Evolutionary conservation across 2,329 filamentous ascomycete species (phyloP).

Genomic region (Ceratocystis lukuohia): DNA sequence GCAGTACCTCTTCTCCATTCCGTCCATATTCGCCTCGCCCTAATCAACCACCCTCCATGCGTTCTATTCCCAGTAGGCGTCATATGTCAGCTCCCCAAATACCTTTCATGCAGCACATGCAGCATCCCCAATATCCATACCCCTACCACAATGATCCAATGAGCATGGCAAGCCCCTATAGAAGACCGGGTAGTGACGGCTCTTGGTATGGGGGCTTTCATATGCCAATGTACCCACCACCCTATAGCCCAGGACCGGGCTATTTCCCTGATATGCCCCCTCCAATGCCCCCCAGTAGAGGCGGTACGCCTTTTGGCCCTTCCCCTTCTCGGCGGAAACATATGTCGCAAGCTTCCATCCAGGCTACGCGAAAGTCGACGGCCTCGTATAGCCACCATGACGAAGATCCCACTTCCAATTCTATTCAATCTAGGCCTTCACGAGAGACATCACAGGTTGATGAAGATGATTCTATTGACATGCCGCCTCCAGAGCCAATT

Average conservation of each 20-base stretch:
- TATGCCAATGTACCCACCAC: not conserved
- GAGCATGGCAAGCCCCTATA: not conserved
- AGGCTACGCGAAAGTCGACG: not conserved
- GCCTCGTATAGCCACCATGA: not conserved
- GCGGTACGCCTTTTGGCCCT: not conserved
- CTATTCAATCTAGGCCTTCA: not conserved
- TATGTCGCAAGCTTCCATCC: not conserved
- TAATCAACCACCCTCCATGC: conserved; percentile 4
- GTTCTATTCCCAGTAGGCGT: not conserved
- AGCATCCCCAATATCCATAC: conserved; percentile 4
- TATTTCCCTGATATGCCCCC: not conserved
- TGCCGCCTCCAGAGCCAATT: not conserved
- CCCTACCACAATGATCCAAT: not conserved
- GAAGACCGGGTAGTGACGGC: not conserved
- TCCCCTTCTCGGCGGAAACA: not conserved
- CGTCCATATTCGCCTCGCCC: not conserved
- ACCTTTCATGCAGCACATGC: conserved; percentile 10
- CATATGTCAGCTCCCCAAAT: conserved; percentile 13
- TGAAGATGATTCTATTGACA: not conserved
- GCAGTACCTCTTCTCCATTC: conserved; percentile 1
- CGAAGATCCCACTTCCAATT: not conserved
- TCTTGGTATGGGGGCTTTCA: conserved; percentile 10
- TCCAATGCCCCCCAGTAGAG: not conserved
- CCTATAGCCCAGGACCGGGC: not conserved
- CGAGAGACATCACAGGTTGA: not conserved